Percentiles rank a stretch among this genome's conserved stretches.
Conservation (phyloP, 163 green algal genomes). For the Volvox carteri region DNA sequence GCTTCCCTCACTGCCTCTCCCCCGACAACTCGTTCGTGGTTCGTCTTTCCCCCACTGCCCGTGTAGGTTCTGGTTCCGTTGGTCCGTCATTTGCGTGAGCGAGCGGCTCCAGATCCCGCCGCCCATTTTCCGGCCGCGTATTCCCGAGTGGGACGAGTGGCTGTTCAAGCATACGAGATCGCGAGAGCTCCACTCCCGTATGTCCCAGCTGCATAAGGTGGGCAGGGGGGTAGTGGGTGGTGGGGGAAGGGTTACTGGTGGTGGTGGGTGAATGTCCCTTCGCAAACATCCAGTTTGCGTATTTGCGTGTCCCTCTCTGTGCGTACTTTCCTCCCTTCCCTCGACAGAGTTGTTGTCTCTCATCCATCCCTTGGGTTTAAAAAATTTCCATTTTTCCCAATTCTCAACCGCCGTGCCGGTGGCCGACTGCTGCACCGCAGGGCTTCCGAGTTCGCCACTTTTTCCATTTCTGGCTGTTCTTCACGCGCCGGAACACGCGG, state of each 20-base stretch:
- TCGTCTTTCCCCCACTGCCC: too few relatives aligned
- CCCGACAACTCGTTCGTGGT: too few relatives aligned
- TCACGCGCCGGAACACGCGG: constrained; percentile 58
- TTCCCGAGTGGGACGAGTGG: constrained; percentile 67
- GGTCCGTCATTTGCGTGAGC: constrained; percentile 47
- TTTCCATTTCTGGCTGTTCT: constrained; percentile 63
- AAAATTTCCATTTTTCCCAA: too few relatives aligned
- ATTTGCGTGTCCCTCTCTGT: too few relatives aligned
- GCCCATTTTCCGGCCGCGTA: constrained; percentile 60
- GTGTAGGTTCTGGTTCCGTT: constrained; percentile 70
- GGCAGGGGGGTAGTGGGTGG: background rate
- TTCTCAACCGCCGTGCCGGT: too few relatives aligned
- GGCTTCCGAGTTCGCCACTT: constrained; percentile 63
- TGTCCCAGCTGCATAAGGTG: constrained; percentile 61
- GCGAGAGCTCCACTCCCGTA: constrained; percentile 59
- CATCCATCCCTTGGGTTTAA: too few relatives aligned
- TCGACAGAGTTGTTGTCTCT: too few relatives aligned
- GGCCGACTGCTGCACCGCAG: background rate
- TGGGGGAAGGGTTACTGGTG: too few relatives aligned
- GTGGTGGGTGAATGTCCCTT: too few relatives aligned
- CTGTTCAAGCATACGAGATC: constrained; percentile 66
- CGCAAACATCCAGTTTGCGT: too few relatives aligned
- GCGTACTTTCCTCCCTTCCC: too few relatives aligned
- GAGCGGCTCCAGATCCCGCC: constrained; percentile 65
- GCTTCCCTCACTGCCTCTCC: too few relatives aligned